Percentiles rank a stretch among this genome's conserved stretches.
phyloP scores from a whole-genome alignment of 306 rosid species.

The Medicago arabica region DNA sequence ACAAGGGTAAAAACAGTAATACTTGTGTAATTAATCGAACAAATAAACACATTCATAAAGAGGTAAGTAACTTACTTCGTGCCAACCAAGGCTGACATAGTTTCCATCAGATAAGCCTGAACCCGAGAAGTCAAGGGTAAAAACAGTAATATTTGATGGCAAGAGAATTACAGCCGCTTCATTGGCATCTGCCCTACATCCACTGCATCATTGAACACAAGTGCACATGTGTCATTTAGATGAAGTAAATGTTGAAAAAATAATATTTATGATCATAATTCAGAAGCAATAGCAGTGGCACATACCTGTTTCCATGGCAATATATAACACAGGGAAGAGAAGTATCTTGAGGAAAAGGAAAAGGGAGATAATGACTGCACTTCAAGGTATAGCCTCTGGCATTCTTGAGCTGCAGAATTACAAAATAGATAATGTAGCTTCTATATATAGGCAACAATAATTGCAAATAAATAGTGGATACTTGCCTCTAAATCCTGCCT shows the following conservation, averaged over 20 bases:
- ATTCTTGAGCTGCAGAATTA: constrained; percentile 79
- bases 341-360: constrained; percentile 78
- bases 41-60: constrained; percentile 34
- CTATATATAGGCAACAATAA: constrained; percentile 36
- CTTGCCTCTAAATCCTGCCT: constrained; percentile 99
- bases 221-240: constrained; percentile 22
- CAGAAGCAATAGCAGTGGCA: constrained; percentile 32
- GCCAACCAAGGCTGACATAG: constrained; percentile 99
- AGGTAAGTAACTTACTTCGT: constrained; percentile 69
- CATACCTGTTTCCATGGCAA: constrained; percentile 96
- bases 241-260: background rate
- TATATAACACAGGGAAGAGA: constrained; percentile 96
- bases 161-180: constrained; percentile 97
- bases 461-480: constrained; percentile 55
- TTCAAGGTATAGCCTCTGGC: constrained; percentile 76
- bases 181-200: constrained; percentile 99
- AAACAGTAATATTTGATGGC: constrained; percentile 94
- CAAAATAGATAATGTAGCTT: constrained; percentile 41
- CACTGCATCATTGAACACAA: constrained; percentile 71
- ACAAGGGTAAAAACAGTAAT: constrained; percentile 90
- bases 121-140: constrained; percentile 97
- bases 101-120: constrained; percentile 98
- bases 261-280: constrained; percentile 22
- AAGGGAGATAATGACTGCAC: constrained; percentile 94
- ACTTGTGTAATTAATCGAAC: constrained; percentile 44